Base-by-base conservation (phyloP, 2,329 filamentous ascomycete species). In the Fusarium burgessii region DNA sequence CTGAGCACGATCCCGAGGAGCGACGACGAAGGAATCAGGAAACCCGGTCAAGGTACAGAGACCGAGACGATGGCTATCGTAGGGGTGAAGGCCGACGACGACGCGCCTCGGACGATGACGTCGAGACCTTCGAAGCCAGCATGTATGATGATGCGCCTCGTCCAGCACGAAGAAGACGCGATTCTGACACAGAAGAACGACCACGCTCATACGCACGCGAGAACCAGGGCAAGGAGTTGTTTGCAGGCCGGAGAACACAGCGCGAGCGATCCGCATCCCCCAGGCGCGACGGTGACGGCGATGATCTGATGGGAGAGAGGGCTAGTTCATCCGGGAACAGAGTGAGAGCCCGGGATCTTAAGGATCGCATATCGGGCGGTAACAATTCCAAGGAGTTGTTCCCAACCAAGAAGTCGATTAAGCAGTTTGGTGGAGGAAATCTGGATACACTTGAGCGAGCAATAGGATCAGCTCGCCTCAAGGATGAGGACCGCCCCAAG, bases 1-100 rank as follows among this genome's bases (percentile, higher is more conserved):
- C 95, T 2, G 93, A 97, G 74, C 90, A 94, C 78, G 95, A 97
- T 76, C 94, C 92, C 5, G 90, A 91, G 73, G 94, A 93, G 82
- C 88, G 89, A 56, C 84, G 90, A 68, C 87, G 90, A 64, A 85
- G 84, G 63, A 85, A 88, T 54, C 85, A 88, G 42, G 80, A 83
- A 62, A 84, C 85, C 66, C 87, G 85, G 73, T 91, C 89, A 62
- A 87, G 85, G 77, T 93, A 91, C 77, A 89, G 90, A 70, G 89
- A 91, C 29, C 85, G 89, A 27, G 89, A 85, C 38, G 77, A 76
- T 35, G 77, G 71, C 33, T 62, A 78, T 61, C 74, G 77, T 35
- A 74, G 78, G 38, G 78, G 79, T n/a, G 77, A 82, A 23, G 83
- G 84, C 70, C 81, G 82, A 46, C 82, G 82, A 63, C 80, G 82